A percentile compares a stretch with the other conserved stretches of the same genome.
Evolutionary conservation across 2,329 filamentous ascomycete genomes (phyloP).

Genomic region (Xylariaceae sp.): DNA sequence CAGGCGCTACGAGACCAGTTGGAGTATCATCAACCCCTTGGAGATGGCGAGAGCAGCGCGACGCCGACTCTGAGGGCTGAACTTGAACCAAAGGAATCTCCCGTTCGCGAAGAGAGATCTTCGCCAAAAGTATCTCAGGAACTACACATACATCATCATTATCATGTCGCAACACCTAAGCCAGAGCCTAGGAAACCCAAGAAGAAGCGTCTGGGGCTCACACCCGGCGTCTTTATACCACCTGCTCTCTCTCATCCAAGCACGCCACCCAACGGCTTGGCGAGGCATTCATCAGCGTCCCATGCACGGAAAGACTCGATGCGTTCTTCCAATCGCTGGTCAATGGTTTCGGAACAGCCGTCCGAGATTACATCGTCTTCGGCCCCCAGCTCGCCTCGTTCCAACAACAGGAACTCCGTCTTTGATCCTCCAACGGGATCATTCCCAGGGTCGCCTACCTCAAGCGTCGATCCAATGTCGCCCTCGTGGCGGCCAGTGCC

Average conservation of each 20-base stretch:
- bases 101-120: conserved; percentile 30
- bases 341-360: conserved; percentile 64
- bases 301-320: conserved; percentile 56
- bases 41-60: conserved; percentile 48
- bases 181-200: conserved; percentile 68
- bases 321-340: conserved; percentile 66
- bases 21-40: conserved; percentile 75
- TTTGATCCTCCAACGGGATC: conserved; percentile 79
- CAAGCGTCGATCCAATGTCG: conserved; percentile 73
- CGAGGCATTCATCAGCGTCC: conserved; percentile 49
- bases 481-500: conserved; percentile 56
- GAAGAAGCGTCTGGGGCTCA: conserved; percentile 74
- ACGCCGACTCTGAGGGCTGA: conserved; percentile 73
- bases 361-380: conserved; percentile 75
- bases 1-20: conserved; percentile 85
- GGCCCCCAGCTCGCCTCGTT: conserved; percentile 80
- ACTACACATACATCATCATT: conserved; percentile 93
- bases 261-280: conserved; percentile 49
- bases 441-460: conserved; percentile 81
- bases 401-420: conserved; percentile 74
- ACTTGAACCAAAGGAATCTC: conserved; percentile 60
- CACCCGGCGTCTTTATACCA: conserved; percentile 67
- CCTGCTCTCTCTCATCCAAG: conserved; percentile 49
- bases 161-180: conserved; percentile 71
- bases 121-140: conserved; percentile 67